Percentiles rank a stretch among this genome's conserved stretches.
Conservation (phyloP, 345 rosid genomes). For the Populus deltoides region DNA sequence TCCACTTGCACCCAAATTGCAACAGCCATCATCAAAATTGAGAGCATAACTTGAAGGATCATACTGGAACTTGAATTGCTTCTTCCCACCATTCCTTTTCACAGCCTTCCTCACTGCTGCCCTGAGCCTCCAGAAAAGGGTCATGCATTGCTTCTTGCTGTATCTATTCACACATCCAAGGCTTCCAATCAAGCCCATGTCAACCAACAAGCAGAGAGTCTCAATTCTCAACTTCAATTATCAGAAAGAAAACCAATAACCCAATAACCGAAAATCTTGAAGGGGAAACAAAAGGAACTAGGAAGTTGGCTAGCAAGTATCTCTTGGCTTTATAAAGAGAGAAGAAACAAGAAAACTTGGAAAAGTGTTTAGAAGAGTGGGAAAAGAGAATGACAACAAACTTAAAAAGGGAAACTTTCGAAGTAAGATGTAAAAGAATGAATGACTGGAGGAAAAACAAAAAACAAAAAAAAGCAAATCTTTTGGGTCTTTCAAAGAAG, state of each 20-base stretch:
- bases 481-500: slow-evolving; percentile 33
- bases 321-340: not conserved
- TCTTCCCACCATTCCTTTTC: slow-evolving; percentile 27
- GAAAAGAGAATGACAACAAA: not conserved
- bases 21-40: slow-evolving; percentile 66
- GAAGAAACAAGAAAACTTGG: not conserved
- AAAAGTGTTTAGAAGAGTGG: not conserved
- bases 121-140: slow-evolving; percentile 47
- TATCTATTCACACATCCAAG: slow-evolving; percentile 6
- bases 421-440: not conserved
- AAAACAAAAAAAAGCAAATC: slow-evolving; percentile 18
- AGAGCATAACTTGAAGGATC: slow-evolving; percentile 83
- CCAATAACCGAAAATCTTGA: not conserved
- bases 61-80: slow-evolving; percentile 62
- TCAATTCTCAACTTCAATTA: not conserved
- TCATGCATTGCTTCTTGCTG: slow-evolving; percentile 47
- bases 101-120: slow-evolving; percentile 48
- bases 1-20: slow-evolving; percentile 10
- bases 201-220: not conserved
- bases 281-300: not conserved
- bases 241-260: not conserved
- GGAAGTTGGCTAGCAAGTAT: not conserved
- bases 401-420: not conserved
- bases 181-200: slow-evolving; percentile 20
- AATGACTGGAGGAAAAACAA: not conserved